phyloP scores from a whole-genome alignment of 129 eudicot genomes.

The Heracleum sosnowskyi region DNA sequence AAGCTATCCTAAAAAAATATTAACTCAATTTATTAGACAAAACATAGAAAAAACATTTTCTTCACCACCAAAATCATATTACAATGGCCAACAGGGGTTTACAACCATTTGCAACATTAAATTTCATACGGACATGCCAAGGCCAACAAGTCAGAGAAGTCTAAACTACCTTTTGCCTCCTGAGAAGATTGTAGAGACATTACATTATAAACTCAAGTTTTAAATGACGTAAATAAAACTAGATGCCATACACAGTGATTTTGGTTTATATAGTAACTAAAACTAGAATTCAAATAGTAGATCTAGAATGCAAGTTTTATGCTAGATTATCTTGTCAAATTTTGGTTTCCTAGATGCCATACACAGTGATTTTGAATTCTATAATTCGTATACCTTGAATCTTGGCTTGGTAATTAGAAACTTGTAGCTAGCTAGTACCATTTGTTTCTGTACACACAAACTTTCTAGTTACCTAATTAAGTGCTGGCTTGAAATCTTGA shows the following conservation, averaged over 20 bases:
- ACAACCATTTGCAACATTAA: neutral
- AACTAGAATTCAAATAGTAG: too few species aligned
- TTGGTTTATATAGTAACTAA: too few species aligned
- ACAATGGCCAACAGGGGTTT: too few species aligned
- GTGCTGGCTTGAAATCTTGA: neutral
- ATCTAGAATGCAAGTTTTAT: too few species aligned
- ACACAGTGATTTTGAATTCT: neutral
- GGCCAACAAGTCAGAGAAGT: neutral
- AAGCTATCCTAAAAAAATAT: too few species aligned
- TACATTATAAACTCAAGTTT: neutral
- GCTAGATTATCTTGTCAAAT: conserved; percentile 31
- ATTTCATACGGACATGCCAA: neutral
- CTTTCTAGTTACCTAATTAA: neutral
- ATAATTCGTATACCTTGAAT: neutral
- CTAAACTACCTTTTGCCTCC: neutral
- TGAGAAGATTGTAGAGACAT: neutral
- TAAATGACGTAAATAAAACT: too few species aligned
- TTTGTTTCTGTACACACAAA: too few species aligned
- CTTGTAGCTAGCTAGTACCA: too few species aligned
- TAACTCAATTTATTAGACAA: too few species aligned
- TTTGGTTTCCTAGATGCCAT: conserved; percentile 12
- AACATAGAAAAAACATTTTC: too few species aligned
- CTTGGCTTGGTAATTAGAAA: neutral
- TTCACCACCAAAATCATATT: too few species aligned
- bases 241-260: too few species aligned